A percentile compares a stretch with the other conserved stretches of the same genome.
These are phyloP conservation scores for Hermanozyma aechmeae DNA, from an alignment of 805 yeast genomes.

Conservation along the genomic window DNA sequence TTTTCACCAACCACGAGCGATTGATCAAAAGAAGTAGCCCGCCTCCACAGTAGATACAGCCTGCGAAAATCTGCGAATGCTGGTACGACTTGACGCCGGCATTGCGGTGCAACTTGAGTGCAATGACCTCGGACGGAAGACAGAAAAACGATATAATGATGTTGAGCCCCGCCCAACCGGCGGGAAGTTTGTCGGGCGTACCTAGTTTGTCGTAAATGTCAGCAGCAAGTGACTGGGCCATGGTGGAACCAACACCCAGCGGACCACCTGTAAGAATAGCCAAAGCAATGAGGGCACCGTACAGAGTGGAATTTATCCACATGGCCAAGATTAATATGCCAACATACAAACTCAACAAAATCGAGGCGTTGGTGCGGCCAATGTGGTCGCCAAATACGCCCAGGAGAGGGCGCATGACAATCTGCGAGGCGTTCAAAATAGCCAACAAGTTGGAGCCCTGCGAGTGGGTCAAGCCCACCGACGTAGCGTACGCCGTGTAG, in stretches of 20 bases:
- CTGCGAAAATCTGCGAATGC: background rate
- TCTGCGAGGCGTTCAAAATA: slow-evolving; percentile 31
- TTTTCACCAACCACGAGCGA: background rate
- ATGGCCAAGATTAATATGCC: slow-evolving; percentile 22
- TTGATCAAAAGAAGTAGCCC: background rate
- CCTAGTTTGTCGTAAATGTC: slow-evolving; percentile 6
- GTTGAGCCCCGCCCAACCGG: slow-evolving; percentile 32
- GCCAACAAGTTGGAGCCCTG: slow-evolving; percentile 27
- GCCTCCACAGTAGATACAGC: background rate
- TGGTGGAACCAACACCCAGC: slow-evolving; percentile 20
- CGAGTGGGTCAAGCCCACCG: slow-evolving; percentile 31
- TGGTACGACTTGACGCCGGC: background rate
- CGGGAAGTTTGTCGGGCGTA: slow-evolving; percentile 16
- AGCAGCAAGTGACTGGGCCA: slow-evolving; percentile 10
- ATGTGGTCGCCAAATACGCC: slow-evolving; percentile 37
- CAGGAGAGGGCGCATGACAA: slow-evolving; percentile 42
- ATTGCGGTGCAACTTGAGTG: slow-evolving; percentile 30
- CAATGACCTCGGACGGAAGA: slow-evolving; percentile 46
- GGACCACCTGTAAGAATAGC: slow-evolving; percentile 19
- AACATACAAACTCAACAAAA: slow-evolving; percentile 11
- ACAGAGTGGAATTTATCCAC: slow-evolving; percentile 29
- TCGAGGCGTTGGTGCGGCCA: slow-evolving; percentile 36
- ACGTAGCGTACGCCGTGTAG: slow-evolving; percentile 28
- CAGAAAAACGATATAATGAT: slow-evolving; percentile 22
- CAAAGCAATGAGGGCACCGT: slow-evolving; percentile 21